Conservation (phyloP, 2,329 filamentous ascomycete species). For the Ophiognomonia clavigignenti-juglandacearum region DNA sequence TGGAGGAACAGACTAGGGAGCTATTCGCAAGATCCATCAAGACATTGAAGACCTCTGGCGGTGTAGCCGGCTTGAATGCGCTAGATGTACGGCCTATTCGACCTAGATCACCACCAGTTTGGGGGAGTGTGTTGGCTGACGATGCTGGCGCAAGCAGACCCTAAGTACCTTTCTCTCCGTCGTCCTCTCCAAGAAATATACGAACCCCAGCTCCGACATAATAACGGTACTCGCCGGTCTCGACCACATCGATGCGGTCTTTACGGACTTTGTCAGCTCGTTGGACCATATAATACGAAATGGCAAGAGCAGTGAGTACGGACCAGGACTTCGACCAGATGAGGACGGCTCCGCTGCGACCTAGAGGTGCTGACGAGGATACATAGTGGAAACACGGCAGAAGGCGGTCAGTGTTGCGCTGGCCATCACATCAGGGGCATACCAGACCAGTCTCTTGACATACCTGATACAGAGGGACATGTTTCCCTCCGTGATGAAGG, state of each 20-base stretch:
- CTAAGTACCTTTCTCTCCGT: conserved; percentile 81
- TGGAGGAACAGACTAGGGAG: conserved; percentile 73
- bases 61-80: conserved; percentile 68
- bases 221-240: conserved; percentile 86
- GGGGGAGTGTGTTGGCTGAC: background rate
- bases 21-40: conserved; percentile 71
- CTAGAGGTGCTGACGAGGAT: conserved; percentile 21
- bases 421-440: conserved; percentile 85
- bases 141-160: conserved; percentile 59
- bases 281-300: conserved; percentile 80
- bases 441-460: conserved; percentile 87
- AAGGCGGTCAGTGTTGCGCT: conserved; percentile 79
- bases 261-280: conserved; percentile 81
- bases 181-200: conserved; percentile 83
- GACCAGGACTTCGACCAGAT: background rate
- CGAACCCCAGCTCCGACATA: conserved; percentile 91
- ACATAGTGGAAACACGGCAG: conserved; percentile 65
- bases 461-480: conserved; percentile 94
- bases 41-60: conserved; percentile 55
- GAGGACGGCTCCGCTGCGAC: background rate
- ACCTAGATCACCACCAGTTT: background rate
- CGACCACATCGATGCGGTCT: conserved; percentile 79
- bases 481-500: conserved; percentile 93
- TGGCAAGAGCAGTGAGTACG: conserved; percentile 60
- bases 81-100: conserved; percentile 60